A percentile compares a stretch with the other conserved stretches of the same genome.
These are phyloP conservation scores for Cystoisospora suis DNA, from an alignment of 169 alveolate species.

Conservation along the genomic window DNA sequence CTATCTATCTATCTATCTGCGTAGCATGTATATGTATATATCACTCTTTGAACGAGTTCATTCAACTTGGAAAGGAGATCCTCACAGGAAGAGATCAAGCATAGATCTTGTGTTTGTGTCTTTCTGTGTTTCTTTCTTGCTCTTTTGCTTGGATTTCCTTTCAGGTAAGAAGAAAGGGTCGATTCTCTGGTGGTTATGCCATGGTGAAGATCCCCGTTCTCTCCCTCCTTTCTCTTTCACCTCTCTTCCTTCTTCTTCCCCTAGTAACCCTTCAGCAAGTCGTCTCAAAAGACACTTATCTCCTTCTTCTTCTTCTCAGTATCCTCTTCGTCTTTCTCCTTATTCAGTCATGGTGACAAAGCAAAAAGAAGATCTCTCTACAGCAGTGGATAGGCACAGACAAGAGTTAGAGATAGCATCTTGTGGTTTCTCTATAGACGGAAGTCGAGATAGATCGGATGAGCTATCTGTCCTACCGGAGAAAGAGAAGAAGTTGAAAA, in stretches of 20 bases:
- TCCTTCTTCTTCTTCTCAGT: not conserved
- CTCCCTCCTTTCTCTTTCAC: constrained; percentile 34
- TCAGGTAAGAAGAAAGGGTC: constrained; percentile 59
- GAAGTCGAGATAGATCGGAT: not conserved
- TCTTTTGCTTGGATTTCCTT: not conserved
- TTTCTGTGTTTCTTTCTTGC: not conserved
- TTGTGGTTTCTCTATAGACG: not conserved
- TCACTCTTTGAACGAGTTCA: not conserved
- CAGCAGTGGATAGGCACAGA: no score
- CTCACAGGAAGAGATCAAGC: not conserved
- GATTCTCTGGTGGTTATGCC: constrained; percentile 51
- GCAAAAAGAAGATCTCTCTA: no score
- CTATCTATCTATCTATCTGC: no score
- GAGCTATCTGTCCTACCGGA: not conserved
- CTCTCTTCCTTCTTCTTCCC: not conserved
- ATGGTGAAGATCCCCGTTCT: constrained; percentile 61
- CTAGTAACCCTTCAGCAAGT: not conserved
- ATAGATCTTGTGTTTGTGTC: not conserved
- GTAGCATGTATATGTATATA: not conserved
- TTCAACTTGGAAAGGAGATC: no score
- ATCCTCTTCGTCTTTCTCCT: not conserved
- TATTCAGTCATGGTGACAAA: no score
- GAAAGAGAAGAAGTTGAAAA: not conserved
- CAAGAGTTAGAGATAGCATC: no score
- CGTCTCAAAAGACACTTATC: not conserved